phyloP scores from a whole-genome alignment of 139 green algal genomes.

The Picochlorum sp. region DNA sequence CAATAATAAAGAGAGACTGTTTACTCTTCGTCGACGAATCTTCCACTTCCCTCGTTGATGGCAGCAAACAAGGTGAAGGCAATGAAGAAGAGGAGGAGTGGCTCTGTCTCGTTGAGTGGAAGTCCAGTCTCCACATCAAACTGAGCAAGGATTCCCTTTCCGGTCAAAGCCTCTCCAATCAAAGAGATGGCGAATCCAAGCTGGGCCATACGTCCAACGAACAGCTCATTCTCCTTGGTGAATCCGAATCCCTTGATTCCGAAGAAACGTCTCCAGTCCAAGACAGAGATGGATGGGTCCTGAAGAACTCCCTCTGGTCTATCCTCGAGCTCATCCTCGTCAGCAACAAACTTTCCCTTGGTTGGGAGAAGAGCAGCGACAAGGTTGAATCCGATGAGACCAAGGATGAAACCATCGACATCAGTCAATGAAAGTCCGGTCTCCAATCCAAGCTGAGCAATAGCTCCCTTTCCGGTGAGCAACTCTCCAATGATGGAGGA shows the following conservation, averaged over 20 bases:
- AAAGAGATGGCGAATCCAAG: conserved; percentile 69
- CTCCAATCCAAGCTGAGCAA: conserved; percentile 62
- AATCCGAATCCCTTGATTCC: conserved; percentile 21
- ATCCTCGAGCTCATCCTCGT: conserved; percentile 27
- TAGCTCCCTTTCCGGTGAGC: conserved; percentile 58
- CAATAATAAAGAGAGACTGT: neutral
- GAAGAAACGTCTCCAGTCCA: conserved; percentile 17
- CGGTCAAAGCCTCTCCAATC: conserved; percentile 63
- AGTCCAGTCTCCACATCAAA: conserved; percentile 53
- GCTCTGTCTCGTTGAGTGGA: conserved; percentile 53
- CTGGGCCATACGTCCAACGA: conserved; percentile 70
- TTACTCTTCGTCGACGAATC: conserved; percentile 29
- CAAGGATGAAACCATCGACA: conserved; percentile 47
- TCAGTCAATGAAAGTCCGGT: conserved; percentile 40
- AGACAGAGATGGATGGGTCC: conserved; percentile 40
- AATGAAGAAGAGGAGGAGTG: conserved; percentile 56
- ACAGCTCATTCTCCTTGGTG: conserved; percentile 65
- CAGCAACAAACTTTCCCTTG: conserved; percentile 34
- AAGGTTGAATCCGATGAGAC: conserved; percentile 57
- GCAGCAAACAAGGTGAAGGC: conserved; percentile 44
- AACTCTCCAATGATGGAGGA: conserved; percentile 45
- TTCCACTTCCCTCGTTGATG: conserved; percentile 36
- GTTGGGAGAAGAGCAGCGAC: conserved; percentile 44
- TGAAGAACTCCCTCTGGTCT: conserved; percentile 45
- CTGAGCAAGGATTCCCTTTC: conserved; percentile 66